Evolutionary conservation across 2,329 filamentous ascomycete species (phyloP).

Genomic region (Didymella pinodella): DNA sequence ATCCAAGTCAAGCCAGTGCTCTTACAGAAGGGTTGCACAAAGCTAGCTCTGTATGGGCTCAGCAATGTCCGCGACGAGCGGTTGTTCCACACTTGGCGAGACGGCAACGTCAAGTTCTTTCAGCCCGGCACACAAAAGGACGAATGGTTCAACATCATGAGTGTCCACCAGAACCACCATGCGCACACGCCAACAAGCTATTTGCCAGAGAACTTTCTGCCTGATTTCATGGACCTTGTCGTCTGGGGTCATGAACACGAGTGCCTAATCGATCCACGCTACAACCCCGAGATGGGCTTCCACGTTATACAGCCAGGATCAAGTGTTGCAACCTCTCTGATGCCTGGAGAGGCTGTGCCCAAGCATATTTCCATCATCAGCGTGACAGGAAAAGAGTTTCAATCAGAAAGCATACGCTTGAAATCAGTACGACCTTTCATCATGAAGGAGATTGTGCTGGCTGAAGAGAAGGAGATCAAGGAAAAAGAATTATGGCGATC

Average conservation of each 20-base stretch:
- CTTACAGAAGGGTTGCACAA: constrained; percentile 91
- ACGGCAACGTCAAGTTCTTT: constrained; percentile 94
- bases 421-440: constrained; percentile 92
- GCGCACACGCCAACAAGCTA: constrained; percentile 93
- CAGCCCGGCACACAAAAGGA: constrained; percentile 78
- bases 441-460: constrained; percentile 80
- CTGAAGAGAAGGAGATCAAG: constrained; percentile 78
- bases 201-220: constrained; percentile 90
- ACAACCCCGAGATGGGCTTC: constrained; percentile 88
- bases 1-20: constrained; percentile 91
- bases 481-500: constrained; percentile 78
- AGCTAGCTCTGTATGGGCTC: constrained; percentile 90
- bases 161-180: constrained; percentile 95
- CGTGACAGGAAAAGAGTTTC: constrained; percentile 83
- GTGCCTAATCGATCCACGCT: constrained; percentile 83
- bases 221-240: constrained; percentile 88
- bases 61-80: constrained; percentile 97
- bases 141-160: constrained; percentile 96
- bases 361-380: constrained; percentile 91
- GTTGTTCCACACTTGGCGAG: constrained; percentile 90
- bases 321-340: constrained; percentile 90
- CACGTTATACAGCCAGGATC: constrained; percentile 98
- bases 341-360: constrained; percentile 85
- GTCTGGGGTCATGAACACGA: constrained; percentile 99
- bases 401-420: constrained; percentile 79